These are phyloP conservation scores for Talaromyces sp. DNA, from an alignment of 2,329 filamentous ascomycete genomes.

Conservation along the genomic window DNA sequence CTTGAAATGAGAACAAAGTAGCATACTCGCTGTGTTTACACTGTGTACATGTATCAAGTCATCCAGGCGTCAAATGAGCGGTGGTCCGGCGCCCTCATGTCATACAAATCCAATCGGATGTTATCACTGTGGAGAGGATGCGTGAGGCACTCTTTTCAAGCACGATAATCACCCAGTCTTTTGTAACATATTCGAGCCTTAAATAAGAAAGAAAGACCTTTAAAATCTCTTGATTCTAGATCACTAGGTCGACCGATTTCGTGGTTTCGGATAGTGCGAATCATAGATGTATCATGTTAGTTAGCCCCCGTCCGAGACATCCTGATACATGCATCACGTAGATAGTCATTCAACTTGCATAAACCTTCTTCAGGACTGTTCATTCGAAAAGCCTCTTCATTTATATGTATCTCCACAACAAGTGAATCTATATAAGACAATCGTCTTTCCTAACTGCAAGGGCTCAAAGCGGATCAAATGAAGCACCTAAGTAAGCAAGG, in stretches of 20 bases:
- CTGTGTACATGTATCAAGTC: background rate
- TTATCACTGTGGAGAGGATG: background rate
- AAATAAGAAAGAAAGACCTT: background rate
- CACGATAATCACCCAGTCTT: background rate
- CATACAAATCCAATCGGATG: background rate
- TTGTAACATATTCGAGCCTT: background rate
- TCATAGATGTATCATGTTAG: background rate
- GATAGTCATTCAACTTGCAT: background rate
- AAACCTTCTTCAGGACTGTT: background rate
- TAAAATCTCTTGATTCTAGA: background rate
- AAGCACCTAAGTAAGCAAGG: background rate
- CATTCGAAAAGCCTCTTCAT: too few species aligned
- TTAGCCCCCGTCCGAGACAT: constrained; percentile 3
- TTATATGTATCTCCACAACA: background rate
- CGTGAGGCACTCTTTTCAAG: background rate
- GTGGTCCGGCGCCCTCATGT: background rate
- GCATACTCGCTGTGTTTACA: background rate
- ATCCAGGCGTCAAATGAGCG: background rate
- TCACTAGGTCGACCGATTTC: background rate
- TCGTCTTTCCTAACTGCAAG: background rate
- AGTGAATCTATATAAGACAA: background rate
- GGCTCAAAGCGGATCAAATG: background rate
- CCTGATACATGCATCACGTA: background rate
- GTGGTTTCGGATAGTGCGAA: background rate
- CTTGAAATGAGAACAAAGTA: background rate